Evolutionary conservation across 2,329 filamentous ascomycete species (phyloP), one percentile per base, ranked within the genome.

Genomic region (Neofusicoccum laricinum): DNA sequence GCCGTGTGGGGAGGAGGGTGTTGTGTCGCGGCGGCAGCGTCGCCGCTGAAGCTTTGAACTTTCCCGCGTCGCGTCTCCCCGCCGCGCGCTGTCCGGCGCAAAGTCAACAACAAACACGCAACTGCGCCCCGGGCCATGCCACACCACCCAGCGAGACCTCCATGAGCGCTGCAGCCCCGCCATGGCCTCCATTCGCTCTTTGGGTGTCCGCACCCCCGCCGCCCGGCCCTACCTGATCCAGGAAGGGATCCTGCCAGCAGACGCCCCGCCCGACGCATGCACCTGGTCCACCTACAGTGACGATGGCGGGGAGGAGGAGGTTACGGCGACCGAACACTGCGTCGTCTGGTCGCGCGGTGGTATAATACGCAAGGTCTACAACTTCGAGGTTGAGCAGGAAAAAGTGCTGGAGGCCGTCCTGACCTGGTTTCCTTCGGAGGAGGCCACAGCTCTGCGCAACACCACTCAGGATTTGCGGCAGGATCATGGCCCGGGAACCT

Each of bases 301-400:
- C 61, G 78, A 81, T 65, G 67, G 65, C n/a, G 71, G 70, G n/a
- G 73, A 78, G 14, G 70, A 79, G 72, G 93, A 97, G 77, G 79
- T 97, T 14, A 80, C 97, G 25, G 87, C 87, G 59, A 95, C 93
- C 11, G 82, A 87, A 30, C 83, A 85, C 66, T 89, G 89, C 70
- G 93, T 96, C 12, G 85, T 97, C 64, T 99, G 94, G 94, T 96
- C 92, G 43, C 87, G 92, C 65, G 93, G 92, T 51, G 90, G 90
- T 64, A 83, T 94, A 65, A 89, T 98, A 67, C 90, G 91, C 71
- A 92, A 94, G 76, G 86, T 90, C 59, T 97, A 93, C 80, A 90
- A 87, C 67, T 93, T 98, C 76, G 88, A 93, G 66, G 82, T 92
- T 21, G 94, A 98, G 76, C 90, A 93, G 69, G 93, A 98, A 76